Conservation (phyloP, 805 yeast species). For the Barnettozyma pratensis region DNA sequence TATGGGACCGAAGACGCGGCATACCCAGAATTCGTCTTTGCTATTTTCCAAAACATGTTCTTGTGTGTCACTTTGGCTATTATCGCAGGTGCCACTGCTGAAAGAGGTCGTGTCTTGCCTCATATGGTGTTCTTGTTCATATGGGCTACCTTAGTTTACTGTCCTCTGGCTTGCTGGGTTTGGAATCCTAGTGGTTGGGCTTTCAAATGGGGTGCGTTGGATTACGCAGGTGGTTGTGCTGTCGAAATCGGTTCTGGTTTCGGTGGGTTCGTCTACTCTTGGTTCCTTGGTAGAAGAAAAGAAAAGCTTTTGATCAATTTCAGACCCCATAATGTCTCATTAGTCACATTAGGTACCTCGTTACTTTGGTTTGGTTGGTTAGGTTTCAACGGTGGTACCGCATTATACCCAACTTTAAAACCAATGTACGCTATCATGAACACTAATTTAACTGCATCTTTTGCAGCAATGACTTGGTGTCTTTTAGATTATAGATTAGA, state of each 20-base stretch:
- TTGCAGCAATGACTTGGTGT: slow-evolving; percentile 92
- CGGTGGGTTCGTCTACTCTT: slow-evolving; percentile 83
- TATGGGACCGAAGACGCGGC: slow-evolving; percentile 39
- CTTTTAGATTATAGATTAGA: slow-evolving; percentile 83
- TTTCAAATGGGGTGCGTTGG: slow-evolving; percentile 82
- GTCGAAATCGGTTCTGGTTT: slow-evolving; percentile 92
- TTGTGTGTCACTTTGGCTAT: slow-evolving; percentile 89
- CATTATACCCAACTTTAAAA: slow-evolving; percentile 73
- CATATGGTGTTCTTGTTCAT: slow-evolving; percentile 74
- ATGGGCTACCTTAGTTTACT: slow-evolving; percentile 90
- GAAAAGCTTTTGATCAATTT: slow-evolving; percentile 73
- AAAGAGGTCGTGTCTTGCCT: slow-evolving; percentile 86
- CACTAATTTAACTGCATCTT: slow-evolving; percentile 82
- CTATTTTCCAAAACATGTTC: slow-evolving; percentile 88
- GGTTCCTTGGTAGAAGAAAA: slow-evolving; percentile 74
- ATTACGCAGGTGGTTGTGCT: slow-evolving; percentile 98
- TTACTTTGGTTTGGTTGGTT: slow-evolving; percentile 95
- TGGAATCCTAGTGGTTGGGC: slow-evolving; percentile 98
- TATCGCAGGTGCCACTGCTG: slow-evolving; percentile 88
- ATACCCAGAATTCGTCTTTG: slow-evolving; percentile 82
- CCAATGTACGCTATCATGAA: slow-evolving; percentile 90
- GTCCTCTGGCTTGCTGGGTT: slow-evolving; percentile 94
- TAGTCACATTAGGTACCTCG: slow-evolving; percentile 83
- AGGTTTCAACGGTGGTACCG: slow-evolving; percentile 90
- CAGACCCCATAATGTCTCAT: slow-evolving; percentile 91